Evolutionary conservation across 129 eudicot genomes (phyloP), one percentile per base, ranked within the genome.

Genomic region (Helianthus tuberosus): DNA sequence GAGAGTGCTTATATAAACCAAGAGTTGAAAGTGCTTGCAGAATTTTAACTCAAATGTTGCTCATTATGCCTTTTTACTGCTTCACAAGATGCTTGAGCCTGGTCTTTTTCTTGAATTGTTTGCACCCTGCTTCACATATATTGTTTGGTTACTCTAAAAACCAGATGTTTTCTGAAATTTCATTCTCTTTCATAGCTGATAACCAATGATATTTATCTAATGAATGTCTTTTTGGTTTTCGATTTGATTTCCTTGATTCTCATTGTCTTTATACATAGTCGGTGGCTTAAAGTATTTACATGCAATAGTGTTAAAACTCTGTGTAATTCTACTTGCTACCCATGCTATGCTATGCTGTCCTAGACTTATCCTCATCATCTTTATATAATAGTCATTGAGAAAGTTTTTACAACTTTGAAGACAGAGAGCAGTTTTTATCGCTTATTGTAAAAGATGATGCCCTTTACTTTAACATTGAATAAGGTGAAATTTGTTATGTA

Each of bases 381-480:
- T 72, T 3, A 3, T 47, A 41, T 43, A 8, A 44, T 38, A 16
- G 20, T 57, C 41, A 8, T 36, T 54, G 52, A 36, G 50, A 71
- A 63, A 71, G 54, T 39, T 55, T 55, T 71, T 20, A 23, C 54
- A 57, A 41, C 17, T 41, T 20, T 55, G 66, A 54, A 17, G 54
- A 38, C 57, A 9, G 3, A 23, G 35, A 57, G 54, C 44, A 38
- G 66, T 32, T 32, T 32, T 32, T 32, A 32, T 32, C 36, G 36
- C 66, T 39, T 58, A 10, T 53, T 52, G 12, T 53, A 35, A 16
- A 44, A 13, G 44, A 32, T 32, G 44, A 72, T 72, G 55, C n/a
- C n/a, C 57, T 72, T 32, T 32, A n/a, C 55, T 35, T 53, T 20
- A 58, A 43, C 76, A 57, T 23, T 72, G 59, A 58, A 43, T 43